Percentiles rank a stretch among this genome's conserved stretches.
phyloP scores from a whole-genome alignment of 2,329 filamentous ascomycete genomes.

The Emmonsiellopsis sp. region DNA sequence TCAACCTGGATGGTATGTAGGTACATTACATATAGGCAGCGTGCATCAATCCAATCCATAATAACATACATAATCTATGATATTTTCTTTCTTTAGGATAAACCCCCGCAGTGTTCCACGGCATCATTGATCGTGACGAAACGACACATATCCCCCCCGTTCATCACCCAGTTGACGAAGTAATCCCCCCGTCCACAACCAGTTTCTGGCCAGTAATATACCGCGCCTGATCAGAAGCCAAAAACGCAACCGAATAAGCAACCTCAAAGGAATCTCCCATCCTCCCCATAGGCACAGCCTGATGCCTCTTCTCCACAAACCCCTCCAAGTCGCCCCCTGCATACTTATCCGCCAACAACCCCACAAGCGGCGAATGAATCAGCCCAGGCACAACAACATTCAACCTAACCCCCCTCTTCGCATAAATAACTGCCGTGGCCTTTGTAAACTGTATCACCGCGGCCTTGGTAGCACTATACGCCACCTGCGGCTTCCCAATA shows the following conservation, averaged over 20 bases:
- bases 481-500: slow-evolving; percentile 44
- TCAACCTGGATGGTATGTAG: too few species aligned
- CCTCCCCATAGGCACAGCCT: slow-evolving; percentile 44
- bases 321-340: slow-evolving; percentile 38
- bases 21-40: too few species aligned
- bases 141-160: background rate
- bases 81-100: too few species aligned
- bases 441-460: slow-evolving; percentile 44
- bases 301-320: slow-evolving; percentile 43
- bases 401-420: slow-evolving; percentile 32
- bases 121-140: background rate
- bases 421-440: slow-evolving; percentile 38
- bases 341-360: slow-evolving; percentile 37
- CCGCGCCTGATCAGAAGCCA: slow-evolving; percentile 48
- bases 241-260: slow-evolving; percentile 46
- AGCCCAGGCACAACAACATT: slow-evolving; percentile 49
- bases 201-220: slow-evolving; percentile 53
- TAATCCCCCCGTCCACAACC: slow-evolving; percentile 38
- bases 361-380: slow-evolving; percentile 46
- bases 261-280: slow-evolving; percentile 55
- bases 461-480: slow-evolving; percentile 44
- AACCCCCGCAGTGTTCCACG: background rate
- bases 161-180: slow-evolving; percentile 1
- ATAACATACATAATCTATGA: too few species aligned
- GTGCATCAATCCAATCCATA: too few species aligned